Evolutionary conservation across 164 flowering plant species (phyloP).

Genomic region (Chimonanthus praecox): DNA sequence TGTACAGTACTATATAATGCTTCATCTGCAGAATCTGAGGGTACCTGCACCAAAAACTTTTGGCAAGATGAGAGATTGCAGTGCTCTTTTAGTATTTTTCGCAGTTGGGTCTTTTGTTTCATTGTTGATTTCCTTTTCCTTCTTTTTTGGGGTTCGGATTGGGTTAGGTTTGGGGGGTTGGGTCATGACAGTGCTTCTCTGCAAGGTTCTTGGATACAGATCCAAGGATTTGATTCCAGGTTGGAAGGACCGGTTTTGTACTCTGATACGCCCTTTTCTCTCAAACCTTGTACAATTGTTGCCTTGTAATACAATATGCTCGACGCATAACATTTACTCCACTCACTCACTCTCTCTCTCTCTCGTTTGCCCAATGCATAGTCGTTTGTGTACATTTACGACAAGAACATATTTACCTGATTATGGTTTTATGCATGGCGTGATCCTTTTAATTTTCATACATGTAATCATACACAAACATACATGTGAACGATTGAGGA

Average conservation of each 20-base stretch:
- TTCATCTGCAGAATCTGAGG: neutral
- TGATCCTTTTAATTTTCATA: no score
- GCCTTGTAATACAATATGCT: slow-evolving; percentile 3
- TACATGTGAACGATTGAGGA: no score
- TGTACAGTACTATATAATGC: slow-evolving; percentile 9
- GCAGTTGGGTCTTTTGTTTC: neutral
- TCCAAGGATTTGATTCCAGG: neutral
- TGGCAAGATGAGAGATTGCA: neutral
- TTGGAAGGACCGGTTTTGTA: neutral
- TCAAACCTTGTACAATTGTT: neutral
- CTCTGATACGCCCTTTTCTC: neutral
- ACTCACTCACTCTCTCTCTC: neutral
- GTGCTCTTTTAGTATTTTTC: neutral
- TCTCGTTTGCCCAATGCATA: no score
- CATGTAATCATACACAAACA: no score
- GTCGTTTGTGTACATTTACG: no score
- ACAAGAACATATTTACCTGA: no score
- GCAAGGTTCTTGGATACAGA: neutral
- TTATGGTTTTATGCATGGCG: no score
- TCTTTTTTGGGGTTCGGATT: neutral
- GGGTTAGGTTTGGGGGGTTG: neutral
- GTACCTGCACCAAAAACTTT: neutral
- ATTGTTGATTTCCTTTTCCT: neutral
- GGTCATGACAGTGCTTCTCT: neutral
- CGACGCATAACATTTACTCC: neutral